Conservation (phyloP, 345 rosid genomes). For the Lagerstroemia speciosa region DNA sequence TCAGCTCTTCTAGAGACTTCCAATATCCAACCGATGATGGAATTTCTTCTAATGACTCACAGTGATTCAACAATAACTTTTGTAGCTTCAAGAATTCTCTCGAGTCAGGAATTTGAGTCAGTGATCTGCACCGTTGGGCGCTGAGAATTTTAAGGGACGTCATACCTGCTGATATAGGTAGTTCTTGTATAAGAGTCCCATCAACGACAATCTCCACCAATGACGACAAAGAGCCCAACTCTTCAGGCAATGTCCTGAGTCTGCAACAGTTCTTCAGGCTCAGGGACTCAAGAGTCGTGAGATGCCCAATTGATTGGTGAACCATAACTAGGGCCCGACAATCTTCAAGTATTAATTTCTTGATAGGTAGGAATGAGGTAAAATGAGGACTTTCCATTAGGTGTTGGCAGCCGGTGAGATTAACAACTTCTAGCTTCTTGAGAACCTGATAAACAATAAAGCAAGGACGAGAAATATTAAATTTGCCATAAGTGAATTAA, state of each 20-base stretch:
- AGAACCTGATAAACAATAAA: not conserved
- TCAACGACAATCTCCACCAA: conserved; percentile 1
- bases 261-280: not conserved
- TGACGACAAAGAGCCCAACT: not conserved
- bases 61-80: not conserved
- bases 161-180: not conserved
- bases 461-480: not conserved
- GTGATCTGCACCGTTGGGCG: not conserved
- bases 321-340: not conserved
- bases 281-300: not conserved
- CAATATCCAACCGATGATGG: not conserved
- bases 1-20: not conserved
- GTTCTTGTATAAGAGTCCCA: not conserved
- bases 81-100: not conserved
- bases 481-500: fast-evolving
- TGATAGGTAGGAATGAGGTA: not conserved
- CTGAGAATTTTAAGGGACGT: not conserved
- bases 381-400: not conserved
- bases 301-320: not conserved
- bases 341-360: not conserved
- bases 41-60: not conserved
- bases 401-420: not conserved
- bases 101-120: not conserved
- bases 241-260: fast-evolving
- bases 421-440: too few species aligned